Base-by-base conservation (phyloP, 2,329 filamentous ascomycete genomes). In the Cercospora janseana region DNA sequence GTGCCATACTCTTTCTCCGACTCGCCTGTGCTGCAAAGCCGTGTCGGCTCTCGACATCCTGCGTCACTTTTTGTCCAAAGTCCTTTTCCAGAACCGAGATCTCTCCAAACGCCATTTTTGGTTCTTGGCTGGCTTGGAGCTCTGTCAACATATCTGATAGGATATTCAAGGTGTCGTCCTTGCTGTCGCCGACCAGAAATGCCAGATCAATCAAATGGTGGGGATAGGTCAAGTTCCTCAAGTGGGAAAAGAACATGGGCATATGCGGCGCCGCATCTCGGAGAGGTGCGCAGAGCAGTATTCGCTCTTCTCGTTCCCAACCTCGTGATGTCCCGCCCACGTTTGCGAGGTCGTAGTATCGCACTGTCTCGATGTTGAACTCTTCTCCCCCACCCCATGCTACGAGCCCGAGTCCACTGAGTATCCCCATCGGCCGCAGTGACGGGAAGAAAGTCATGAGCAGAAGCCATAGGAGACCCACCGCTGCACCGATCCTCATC, bases 11-110 rank as follows among this genome's bases (percentile, higher is more conserved):
- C 75, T 98, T 98, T 70, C 93, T 83, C 63, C 93, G 81, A 60
- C 86, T 87, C 18, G 93, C 93, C 71, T 98, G 93, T 1, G 93
- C 93, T 23, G 92, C 93, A 66, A 98, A 98, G 18, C 93, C 94
- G 70, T 98, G 93, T 60, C 93, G 85, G 68, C 89, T 95, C 73
- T 98, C 93, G 20, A 97, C 90, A 72, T 98, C 92, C 71, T 98
- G 93, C 57, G 95, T 88, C 53, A 98, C 93, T 68, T 92, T 92
- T 69, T 98, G 93, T 3, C 93, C 93, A 74, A 98, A 98, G 69
- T 98, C 92, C 73, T 98, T 98, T 72, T 97, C 89, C 59, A 98
- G 91, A 53, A 98, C 93, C 0, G 89, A 95, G 51, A 98, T 93
- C 73, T 98, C 93, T 54, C 93, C 93, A 66, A 91, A 98, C 12